Base-by-base conservation (phyloP, 805 yeast genomes). In the Schwanniomyces occidentalis region DNA sequence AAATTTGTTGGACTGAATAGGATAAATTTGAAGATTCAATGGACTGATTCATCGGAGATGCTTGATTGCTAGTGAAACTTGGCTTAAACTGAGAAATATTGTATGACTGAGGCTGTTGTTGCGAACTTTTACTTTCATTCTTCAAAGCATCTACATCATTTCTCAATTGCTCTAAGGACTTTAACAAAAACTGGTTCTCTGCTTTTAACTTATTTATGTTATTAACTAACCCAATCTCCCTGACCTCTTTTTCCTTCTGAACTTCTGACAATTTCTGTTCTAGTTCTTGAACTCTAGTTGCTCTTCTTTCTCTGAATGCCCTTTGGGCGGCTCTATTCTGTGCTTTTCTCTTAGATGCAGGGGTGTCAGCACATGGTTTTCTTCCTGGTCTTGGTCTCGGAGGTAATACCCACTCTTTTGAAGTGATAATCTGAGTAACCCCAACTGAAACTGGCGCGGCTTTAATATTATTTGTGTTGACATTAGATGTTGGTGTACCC, bases 321-420 rank as follows among this genome's bases (percentile, higher is more conserved):
- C 95, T 56, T 66, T 90, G 95, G 15, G 96, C 95, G n/a, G 93
- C 95, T 39, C 96, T 67, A 55, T 89, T 89, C 58, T 85, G 96
- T 3, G 95, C 95, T 59, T 87, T 87, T 35, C 96, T 66, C 57
- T 86, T 85, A 15, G 83, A 78, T 1, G 90, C 89, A 0, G 95
- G 95, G 0, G 90, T 77, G 45, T 87, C 95, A 4, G 75, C 73
- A 44, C 80, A 67, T 10, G 84, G 84, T 56, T 79, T 79, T 37
- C 69, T 52, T 4, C 82, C 82, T 0, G 82, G 82, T 46, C 76
- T 75, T 4, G 82, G 82, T 37, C 82, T 58, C 6, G 82, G 82
- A 5, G 82, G 82, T 27, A 77, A 55, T 9, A 75, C 73, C 81
- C 82, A 77, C 41, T 74, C 80, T 32, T 67, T 73, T 7, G 79